Conservation (phyloP, 805 yeast genomes). For the Lachancea thermotolerans region DNA sequence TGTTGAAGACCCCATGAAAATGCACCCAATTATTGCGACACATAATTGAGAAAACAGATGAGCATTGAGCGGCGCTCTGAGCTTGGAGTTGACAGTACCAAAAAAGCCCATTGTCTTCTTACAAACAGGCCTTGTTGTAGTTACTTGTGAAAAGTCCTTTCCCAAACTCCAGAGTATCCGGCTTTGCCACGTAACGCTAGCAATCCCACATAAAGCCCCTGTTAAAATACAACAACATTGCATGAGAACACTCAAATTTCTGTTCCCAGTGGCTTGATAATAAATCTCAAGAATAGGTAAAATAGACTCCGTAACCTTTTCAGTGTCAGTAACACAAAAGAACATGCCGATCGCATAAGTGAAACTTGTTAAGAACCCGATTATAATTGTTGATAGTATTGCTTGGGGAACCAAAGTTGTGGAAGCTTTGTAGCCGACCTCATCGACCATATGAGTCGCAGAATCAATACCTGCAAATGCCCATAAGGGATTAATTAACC, state of each 20-base stretch:
- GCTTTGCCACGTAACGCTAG: constrained; percentile 63
- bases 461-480: constrained; percentile 62
- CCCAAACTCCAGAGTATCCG: constrained; percentile 64
- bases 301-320: constrained; percentile 39
- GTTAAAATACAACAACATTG: constrained; percentile 44
- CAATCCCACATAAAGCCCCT: constrained; percentile 52
- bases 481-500: constrained; percentile 66
- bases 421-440: constrained; percentile 25
- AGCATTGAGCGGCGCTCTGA: constrained; percentile 55
- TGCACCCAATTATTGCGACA: constrained; percentile 51
- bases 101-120: constrained; percentile 34
- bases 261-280: constrained; percentile 47
- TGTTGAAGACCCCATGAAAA: constrained; percentile 58
- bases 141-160: constrained; percentile 55
- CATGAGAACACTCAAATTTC: constrained; percentile 49
- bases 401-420: constrained; percentile 51
- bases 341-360: constrained; percentile 49
- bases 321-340: constrained; percentile 49
- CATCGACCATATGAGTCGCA: constrained; percentile 70
- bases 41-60: constrained; percentile 47
- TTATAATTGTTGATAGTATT: constrained; percentile 54
- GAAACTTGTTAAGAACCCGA: constrained; percentile 58
- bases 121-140: not conserved
- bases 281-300: constrained; percentile 59
- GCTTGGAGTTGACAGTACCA: constrained; percentile 35